Conservation (phyloP, 345 rosid genomes). For the Citrus trifoliata region DNA sequence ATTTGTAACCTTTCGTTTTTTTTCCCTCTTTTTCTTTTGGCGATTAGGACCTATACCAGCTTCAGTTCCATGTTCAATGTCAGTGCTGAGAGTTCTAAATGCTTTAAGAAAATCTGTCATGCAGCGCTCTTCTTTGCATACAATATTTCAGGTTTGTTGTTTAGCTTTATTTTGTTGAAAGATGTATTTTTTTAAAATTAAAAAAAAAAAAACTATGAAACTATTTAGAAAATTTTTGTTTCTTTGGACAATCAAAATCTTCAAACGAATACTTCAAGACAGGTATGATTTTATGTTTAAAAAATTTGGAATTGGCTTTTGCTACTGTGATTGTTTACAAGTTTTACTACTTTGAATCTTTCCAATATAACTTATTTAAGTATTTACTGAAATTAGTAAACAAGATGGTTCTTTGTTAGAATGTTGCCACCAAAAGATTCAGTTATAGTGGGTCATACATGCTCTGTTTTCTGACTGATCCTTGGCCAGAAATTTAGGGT, state of each 20-base stretch:
- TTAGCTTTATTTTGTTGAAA: not conserved
- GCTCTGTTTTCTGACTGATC: not conserved
- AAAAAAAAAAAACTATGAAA: not conserved
- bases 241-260: not conserved
- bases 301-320: not conserved
- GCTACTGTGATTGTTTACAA: not conserved
- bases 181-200: not conserved
- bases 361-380: not conserved
- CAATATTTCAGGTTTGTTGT: constrained; percentile 52
- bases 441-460: not conserved
- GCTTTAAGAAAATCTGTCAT: constrained; percentile 67
- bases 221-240: not conserved
- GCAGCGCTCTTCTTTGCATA: constrained; percentile 54
- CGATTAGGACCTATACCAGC: constrained; percentile 21
- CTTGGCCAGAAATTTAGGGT: not conserved
- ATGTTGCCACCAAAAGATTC: not conserved
- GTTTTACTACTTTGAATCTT: not conserved
- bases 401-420: not conserved
- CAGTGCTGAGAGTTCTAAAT: constrained; percentile 53
- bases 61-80: constrained; percentile 30
- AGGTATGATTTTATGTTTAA: not conserved
- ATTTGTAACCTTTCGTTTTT: not conserved
- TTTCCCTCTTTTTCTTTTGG: not conserved
- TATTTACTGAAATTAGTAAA: not conserved
- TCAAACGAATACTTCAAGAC: not conserved